Base-by-base conservation (phyloP, 2,329 filamentous ascomycete species). In the Stagonosporopsis rhizophila region DNA sequence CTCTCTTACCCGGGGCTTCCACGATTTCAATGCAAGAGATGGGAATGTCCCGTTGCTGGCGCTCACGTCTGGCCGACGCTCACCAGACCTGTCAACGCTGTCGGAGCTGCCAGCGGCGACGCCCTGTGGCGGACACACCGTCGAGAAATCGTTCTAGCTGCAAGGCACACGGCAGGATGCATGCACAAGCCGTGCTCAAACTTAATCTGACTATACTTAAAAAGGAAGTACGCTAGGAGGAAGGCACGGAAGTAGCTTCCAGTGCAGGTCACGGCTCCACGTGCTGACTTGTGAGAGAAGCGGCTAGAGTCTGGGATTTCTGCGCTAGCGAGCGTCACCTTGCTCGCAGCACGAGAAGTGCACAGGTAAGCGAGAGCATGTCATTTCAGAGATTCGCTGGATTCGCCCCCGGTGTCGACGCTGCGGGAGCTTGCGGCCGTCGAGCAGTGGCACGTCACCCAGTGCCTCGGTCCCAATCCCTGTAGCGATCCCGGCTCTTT, bases 101-200 rank as follows among this genome's bases (percentile, higher is more conserved):
- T 7, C 42, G 48, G 48, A 56, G 32, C 22, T 6, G 39, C 39
- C n/a, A 35, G 22, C 23, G 27, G 17, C 14, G 39, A 52, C 34
- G 12, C 38, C 32, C n/a, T 41, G 27, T 49, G 41, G 46, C 41
- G 23, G 46, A 56, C 27, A 41, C 22, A 30, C 8, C 23, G 30
- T 51, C 30, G n/a, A 11, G 46, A 34, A 40, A 23, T 6, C 19
- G 14, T 34, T 57, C 34, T 41, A 49, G 44, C 48, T 57, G 54
- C 54, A 49, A 48, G 44, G 44, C 25, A 48, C 48, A 49, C 39
- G 40, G 48, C 42, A 56, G 47, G 19, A 47, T n/a, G 23, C 45
- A 47, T 35, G 42, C 23, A 42, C 47, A 56, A 23, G 47, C 37
- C 28, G 37, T 32, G 12, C 28, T 38, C 42, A 47, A 42, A 32